A percentile compares a stretch with the other conserved stretches of the same genome.
Evolutionary conservation across 208 protist species (phyloP).

Genomic region (Acanthamoeba royreba): DNA sequence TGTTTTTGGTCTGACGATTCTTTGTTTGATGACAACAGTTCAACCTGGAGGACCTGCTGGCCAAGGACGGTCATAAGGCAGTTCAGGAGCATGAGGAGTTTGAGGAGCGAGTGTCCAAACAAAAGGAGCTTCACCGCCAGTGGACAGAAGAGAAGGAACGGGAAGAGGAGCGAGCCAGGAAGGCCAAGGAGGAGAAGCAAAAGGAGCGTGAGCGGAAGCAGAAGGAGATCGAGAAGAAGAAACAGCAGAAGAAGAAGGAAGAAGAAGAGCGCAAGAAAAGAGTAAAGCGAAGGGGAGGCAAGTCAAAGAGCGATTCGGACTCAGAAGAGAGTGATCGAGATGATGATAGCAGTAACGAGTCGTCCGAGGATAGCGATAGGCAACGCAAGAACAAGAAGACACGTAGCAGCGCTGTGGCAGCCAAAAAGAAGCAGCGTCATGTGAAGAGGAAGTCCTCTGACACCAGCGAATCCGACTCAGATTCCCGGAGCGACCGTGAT

Average conservation of each 20-base stretch:
- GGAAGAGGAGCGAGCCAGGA: background rate
- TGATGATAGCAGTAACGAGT: too few relatives aligned
- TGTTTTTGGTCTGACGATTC: too few relatives aligned
- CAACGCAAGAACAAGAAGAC: background rate
- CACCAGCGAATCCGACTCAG: too few relatives aligned
- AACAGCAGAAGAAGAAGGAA: background rate
- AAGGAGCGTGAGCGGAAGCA: background rate
- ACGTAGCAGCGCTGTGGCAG: background rate
- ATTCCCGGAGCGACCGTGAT: background rate
- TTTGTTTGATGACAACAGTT: background rate
- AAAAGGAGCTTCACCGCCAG: background rate
- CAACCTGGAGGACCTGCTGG: conserved; percentile 3
- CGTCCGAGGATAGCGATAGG: background rate
- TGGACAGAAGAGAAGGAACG: background rate
- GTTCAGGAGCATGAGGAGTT: background rate
- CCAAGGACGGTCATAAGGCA: background rate
- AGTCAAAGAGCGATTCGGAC: too few relatives aligned
- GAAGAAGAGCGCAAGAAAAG: background rate
- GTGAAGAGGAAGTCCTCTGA: background rate
- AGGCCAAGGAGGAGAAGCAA: background rate
- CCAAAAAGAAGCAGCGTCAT: background rate
- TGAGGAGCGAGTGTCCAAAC: background rate
- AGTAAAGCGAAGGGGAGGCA: background rate
- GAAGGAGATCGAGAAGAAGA: background rate
- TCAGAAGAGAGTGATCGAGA: too few relatives aligned